A percentile compares a stretch with the other conserved stretches of the same genome.
These are phyloP conservation scores for Cutaneotrichosporon cutaneum DNA, from an alignment of 1,284 basidiomycete genomes.

Conservation along the genomic window DNA sequence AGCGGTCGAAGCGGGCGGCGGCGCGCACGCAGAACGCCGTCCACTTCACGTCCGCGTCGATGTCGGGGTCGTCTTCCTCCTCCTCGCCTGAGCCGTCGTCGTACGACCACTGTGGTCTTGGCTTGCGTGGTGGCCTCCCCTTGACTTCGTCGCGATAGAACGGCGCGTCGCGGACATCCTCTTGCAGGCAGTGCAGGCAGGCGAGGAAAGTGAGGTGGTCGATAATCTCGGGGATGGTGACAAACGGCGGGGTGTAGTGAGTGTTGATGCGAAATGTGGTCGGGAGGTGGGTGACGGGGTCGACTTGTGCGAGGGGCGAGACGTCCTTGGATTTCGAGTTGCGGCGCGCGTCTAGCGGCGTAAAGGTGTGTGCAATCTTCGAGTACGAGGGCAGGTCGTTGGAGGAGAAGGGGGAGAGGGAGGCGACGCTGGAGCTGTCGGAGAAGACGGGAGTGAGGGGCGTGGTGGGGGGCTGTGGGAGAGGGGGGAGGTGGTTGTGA, in stretches of 20 bases:
- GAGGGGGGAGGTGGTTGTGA: not conserved
- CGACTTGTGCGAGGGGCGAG: constrained; percentile 12
- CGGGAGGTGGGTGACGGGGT: constrained; percentile 28
- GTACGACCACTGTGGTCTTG: not conserved
- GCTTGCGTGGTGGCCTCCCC: not conserved
- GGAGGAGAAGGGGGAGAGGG: not conserved
- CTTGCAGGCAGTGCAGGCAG: constrained; percentile 23
- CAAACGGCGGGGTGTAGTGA: constrained; percentile 10
- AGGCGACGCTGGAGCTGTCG: not conserved
- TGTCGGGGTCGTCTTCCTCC: not conserved
- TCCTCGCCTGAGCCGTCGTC: not conserved
- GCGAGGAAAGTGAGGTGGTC: constrained; percentile 32
- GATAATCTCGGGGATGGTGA: constrained; percentile 27
- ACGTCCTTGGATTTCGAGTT: not conserved
- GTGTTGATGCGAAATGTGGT: constrained; percentile 22
- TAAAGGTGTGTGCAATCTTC: constrained; percentile 3
- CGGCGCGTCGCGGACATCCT: constrained; percentile 21
- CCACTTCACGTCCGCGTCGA: constrained; percentile 25
- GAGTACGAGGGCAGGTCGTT: not conserved
- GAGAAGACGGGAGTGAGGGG: not conserved
- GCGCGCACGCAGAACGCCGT: constrained; percentile 25
- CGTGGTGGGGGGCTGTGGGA: not conserved
- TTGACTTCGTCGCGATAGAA: not conserved
- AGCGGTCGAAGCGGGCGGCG: constrained; percentile 18
- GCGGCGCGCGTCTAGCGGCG: not conserved